Conservation (phyloP, 176 grass and related monocot species). For the Oryza coarctata region DNA sequence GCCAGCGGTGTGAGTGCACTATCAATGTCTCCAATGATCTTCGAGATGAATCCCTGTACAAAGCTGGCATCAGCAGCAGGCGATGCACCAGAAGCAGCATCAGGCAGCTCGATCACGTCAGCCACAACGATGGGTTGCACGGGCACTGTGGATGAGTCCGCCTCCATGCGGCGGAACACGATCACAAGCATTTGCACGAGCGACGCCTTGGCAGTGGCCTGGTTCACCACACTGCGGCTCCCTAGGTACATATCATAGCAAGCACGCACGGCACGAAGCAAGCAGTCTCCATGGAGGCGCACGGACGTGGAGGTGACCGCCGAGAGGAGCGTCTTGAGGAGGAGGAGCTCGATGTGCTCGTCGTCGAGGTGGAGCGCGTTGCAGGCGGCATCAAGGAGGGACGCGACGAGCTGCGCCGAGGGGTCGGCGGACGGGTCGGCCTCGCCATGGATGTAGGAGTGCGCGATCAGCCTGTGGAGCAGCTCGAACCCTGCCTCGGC, state of each 20-base stretch:
- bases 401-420: constrained; percentile 65
- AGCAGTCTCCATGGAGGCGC: constrained; percentile 83
- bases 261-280: constrained; percentile 80
- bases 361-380: constrained; percentile 64
- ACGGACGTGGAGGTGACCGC: constrained; percentile 89
- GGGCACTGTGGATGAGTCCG: constrained; percentile 84
- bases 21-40: constrained; percentile 90
- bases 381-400: constrained; percentile 77
- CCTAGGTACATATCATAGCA: constrained; percentile 96
- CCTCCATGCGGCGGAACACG: constrained; percentile 96
- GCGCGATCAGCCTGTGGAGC: constrained; percentile 81
- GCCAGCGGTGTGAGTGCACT: constrained; percentile 67
- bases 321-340: constrained; percentile 93
- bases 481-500: constrained; percentile 75
- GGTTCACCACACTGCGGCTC: constrained; percentile 77
- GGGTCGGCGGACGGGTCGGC: constrained; percentile 71
- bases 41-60: constrained; percentile 94
- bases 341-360: constrained; percentile 81
- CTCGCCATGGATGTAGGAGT: constrained; percentile 95
- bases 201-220: constrained; percentile 96
- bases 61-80: constrained; percentile 66
- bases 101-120: constrained; percentile 80
- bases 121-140: constrained; percentile 95
- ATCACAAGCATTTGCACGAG: constrained; percentile 99
- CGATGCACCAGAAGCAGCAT: constrained; percentile 40